Conservation (phyloP, 2,329 filamentous ascomycete genomes). For the Fusarium globosum region DNA sequence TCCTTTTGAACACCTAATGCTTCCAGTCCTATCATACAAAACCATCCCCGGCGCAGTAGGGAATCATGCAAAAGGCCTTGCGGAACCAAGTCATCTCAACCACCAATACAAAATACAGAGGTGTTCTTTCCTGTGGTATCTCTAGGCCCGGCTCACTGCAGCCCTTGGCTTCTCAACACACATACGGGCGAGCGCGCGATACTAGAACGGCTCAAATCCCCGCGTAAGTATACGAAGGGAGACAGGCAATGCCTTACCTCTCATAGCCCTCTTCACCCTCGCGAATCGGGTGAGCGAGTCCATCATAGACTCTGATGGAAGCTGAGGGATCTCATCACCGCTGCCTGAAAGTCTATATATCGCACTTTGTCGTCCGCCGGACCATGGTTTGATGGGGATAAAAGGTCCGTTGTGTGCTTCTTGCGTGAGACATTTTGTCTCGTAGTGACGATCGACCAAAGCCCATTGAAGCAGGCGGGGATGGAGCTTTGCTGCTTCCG, state of each 20-base stretch:
- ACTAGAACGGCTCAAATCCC: background rate
- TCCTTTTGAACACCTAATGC: background rate
- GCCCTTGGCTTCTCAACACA: background rate
- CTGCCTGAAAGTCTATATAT: constrained; percentile 8
- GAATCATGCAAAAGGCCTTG: constrained; percentile 53
- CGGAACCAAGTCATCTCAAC: constrained; percentile 75
- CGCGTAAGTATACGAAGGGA: constrained; percentile 5
- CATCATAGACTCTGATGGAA: constrained; percentile 6
- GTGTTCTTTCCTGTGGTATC: constrained; percentile 56
- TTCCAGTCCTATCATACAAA: background rate
- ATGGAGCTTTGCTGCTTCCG: constrained; percentile 18
- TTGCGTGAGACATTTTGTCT: constrained; percentile 13
- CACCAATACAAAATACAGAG: constrained; percentile 70
- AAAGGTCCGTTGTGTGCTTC: background rate
- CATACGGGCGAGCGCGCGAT: background rate
- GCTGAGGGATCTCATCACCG: background rate
- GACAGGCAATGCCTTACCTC: constrained; percentile 18
- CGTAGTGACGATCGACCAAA: constrained; percentile 29
- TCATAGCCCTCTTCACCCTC: constrained; percentile 4
- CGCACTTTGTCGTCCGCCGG: constrained; percentile 25
- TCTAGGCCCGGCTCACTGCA: too few relatives aligned
- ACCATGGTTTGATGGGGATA: constrained; percentile 19
- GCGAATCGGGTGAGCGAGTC: constrained; percentile 3
- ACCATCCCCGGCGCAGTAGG: background rate
- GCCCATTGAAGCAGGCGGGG: constrained; percentile 36